These are phyloP conservation scores for Graphium sp. DNA, from an alignment of 2,329 filamentous ascomycete species.

Conservation along the genomic window DNA sequence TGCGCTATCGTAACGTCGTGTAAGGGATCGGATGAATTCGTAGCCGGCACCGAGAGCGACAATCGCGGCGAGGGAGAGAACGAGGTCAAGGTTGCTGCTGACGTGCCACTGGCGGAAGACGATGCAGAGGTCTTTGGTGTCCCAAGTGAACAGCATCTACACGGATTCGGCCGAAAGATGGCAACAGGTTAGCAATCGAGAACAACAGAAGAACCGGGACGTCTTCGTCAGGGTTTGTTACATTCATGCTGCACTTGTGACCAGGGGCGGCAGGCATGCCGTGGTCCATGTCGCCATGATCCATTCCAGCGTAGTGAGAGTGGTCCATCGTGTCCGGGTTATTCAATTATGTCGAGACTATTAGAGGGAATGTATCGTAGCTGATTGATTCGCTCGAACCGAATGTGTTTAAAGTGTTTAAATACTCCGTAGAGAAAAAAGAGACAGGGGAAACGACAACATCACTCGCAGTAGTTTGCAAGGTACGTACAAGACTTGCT, in stretches of 20 bases:
- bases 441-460: too few relatives aligned
- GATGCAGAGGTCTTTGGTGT: slow-evolving; percentile 85
- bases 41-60: slow-evolving; percentile 80
- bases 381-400: too few relatives aligned
- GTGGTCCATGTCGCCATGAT: slow-evolving; percentile 31
- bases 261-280: slow-evolving; percentile 39
- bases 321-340: slow-evolving; percentile 20
- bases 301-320: slow-evolving; percentile 9
- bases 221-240: too few relatives aligned
- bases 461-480: too few relatives aligned
- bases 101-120: slow-evolving; percentile 88
- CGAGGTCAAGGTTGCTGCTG: slow-evolving; percentile 52
- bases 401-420: too few relatives aligned
- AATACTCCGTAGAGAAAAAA: too few relatives aligned
- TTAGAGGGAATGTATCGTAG: neutral
- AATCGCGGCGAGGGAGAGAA: slow-evolving; percentile 71
- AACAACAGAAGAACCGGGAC: neutral
- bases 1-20: slow-evolving; percentile 57
- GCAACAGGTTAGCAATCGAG: neutral
- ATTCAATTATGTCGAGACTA: neutral
- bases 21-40: slow-evolving; percentile 66
- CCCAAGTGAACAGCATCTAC: slow-evolving; percentile 97
- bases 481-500: too few relatives aligned
- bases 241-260: slow-evolving; percentile 81
- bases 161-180: neutral